Conservation (phyloP, 1,284 basidiomycete genomes). For the Pulveroboletus sp. region DNA sequence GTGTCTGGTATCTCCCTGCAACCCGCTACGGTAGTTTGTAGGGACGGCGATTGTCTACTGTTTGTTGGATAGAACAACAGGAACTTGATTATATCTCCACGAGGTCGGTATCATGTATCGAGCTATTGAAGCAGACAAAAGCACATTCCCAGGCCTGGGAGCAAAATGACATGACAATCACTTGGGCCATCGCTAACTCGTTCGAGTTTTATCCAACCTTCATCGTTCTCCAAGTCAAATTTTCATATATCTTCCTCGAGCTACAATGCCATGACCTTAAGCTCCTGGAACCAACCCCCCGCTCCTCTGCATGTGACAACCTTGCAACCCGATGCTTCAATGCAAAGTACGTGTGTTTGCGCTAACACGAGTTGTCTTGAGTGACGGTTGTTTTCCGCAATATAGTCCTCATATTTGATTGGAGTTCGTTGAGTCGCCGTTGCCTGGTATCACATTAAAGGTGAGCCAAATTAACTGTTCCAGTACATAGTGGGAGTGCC, state of each 20-base stretch:
- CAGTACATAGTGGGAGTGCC: slow-evolving; percentile 48
- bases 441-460: not conserved
- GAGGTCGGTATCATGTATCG: too few species aligned
- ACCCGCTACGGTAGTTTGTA: too few species aligned
- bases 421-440: slow-evolving; percentile 42
- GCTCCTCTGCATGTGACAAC: not conserved
- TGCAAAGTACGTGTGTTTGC: slow-evolving; percentile 20
- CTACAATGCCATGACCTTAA: slow-evolving; percentile 17
- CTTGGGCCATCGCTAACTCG: too few species aligned
- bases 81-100: too few species aligned
- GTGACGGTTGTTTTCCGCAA: slow-evolving; percentile 28
- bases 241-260: not conserved
- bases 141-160: too few species aligned
- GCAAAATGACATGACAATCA: too few species aligned
- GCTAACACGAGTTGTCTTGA: not conserved
- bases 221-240: too few species aligned
- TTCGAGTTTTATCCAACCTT: too few species aligned
- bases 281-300: slow-evolving; percentile 24
- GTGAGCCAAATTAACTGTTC: not conserved
- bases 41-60: too few species aligned
- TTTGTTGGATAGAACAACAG: too few species aligned
- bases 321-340: slow-evolving; percentile 2
- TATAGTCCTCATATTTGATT: slow-evolving; percentile 50
- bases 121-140: too few species aligned
- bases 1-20: too few species aligned